Evolutionary conservation across 352 stramenopile genomes (phyloP).

Genomic region (Globisporangium spiculum): DNA sequence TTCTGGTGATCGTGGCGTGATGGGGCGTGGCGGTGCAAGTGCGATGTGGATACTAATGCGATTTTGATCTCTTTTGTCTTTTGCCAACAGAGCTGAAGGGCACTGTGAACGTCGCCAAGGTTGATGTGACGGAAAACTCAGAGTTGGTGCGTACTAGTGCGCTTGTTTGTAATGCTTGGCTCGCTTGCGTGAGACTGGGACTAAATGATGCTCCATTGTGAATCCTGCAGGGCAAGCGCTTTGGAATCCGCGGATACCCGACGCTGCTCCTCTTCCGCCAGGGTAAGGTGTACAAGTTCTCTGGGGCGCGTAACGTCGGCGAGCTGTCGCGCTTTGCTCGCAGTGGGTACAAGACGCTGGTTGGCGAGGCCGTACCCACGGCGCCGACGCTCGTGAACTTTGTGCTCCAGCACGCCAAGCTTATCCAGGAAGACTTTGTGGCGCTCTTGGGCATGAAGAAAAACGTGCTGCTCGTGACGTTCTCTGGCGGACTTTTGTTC

Average conservation of each 20-base stretch:
- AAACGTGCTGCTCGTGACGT: slow-evolving; percentile 76
- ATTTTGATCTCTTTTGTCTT: not conserved
- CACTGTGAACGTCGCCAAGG: slow-evolving; percentile 88
- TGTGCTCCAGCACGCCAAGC: slow-evolving; percentile 32
- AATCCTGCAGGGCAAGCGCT: slow-evolving; percentile 57
- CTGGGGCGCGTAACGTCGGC: slow-evolving; percentile 49
- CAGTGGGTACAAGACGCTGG: slow-evolving; percentile 55
- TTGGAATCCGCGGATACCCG: slow-evolving; percentile 77
- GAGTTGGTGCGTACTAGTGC: slow-evolving; percentile 30
- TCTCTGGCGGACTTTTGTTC: slow-evolving; percentile 60
- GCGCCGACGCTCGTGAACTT: slow-evolving; percentile 36
- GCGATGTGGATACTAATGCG: not conserved
- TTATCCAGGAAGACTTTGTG: slow-evolving; percentile 68
- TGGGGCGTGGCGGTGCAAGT: not conserved
- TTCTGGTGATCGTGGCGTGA: not conserved
- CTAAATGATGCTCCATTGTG: not conserved
- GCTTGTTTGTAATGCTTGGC: slow-evolving; percentile 1
- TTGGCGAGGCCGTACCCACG: slow-evolving; percentile 31
- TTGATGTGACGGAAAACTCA: slow-evolving; percentile 81
- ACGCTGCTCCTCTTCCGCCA: slow-evolving; percentile 79
- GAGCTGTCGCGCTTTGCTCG: slow-evolving; percentile 59
- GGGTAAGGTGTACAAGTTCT: slow-evolving; percentile 77
- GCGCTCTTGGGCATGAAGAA: slow-evolving; percentile 75
- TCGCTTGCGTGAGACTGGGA: not conserved
- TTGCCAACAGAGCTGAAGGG: slow-evolving; percentile 66